A percentile compares a stretch with the other conserved stretches of the same genome.
Conservation (phyloP, 352 stramenopile species). For the Blastocystis sp. region DNA sequence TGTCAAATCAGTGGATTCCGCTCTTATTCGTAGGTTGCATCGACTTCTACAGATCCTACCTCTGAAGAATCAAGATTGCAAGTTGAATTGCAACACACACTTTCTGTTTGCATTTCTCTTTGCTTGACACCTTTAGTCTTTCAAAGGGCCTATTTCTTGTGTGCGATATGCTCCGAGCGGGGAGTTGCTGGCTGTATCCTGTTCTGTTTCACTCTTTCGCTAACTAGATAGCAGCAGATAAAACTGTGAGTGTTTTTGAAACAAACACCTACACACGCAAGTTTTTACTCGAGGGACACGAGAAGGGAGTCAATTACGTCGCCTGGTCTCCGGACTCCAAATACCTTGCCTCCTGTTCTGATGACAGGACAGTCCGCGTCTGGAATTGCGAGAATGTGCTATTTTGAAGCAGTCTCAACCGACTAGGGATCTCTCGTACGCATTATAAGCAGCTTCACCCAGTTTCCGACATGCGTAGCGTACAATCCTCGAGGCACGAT, state of each 20-base stretch:
- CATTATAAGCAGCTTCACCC: neutral
- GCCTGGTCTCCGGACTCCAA: slow-evolving; percentile 2
- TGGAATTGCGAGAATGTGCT: slow-evolving; percentile 24
- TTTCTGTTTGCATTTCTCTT: neutral
- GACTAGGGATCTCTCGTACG: slow-evolving; percentile 10
- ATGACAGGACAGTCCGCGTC: slow-evolving; percentile 57
- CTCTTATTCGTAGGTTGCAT: neutral
- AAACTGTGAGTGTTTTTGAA: neutral
- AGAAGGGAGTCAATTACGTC: slow-evolving; percentile 47
- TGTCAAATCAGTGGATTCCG: neutral
- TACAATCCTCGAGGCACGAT: slow-evolving; percentile 34
- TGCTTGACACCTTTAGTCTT: neutral
- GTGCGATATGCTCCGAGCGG: neutral
- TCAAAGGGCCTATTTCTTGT: slow-evolving; percentile 25
- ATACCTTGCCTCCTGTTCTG: slow-evolving; percentile 54
- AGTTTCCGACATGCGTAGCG: slow-evolving; percentile 9
- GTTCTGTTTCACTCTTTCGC: neutral
- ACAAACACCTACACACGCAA: neutral
- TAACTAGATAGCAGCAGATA: slow-evolving; percentile 18
- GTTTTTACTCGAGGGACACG: slow-evolving; percentile 52
- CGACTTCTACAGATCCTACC: neutral
- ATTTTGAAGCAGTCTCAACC: neutral
- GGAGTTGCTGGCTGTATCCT: slow-evolving; percentile 3
- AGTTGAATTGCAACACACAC: neutral
- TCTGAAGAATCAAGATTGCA: neutral